Evolutionary conservation across 768 basidiomycete species (phyloP).

Genomic region (Crucibulum laeve): DNA sequence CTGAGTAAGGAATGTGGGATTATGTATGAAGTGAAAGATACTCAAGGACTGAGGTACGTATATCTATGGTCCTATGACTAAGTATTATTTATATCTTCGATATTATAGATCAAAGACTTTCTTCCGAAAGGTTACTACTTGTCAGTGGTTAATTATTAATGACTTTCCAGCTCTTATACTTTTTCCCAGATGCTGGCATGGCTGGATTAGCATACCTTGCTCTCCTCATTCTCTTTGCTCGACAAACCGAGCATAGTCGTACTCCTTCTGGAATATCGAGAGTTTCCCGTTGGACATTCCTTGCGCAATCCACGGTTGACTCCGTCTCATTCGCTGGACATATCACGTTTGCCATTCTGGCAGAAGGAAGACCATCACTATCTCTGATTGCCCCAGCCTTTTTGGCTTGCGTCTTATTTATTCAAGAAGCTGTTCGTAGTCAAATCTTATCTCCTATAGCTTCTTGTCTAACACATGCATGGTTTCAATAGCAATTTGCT

Average conservation of each 20-base stretch:
- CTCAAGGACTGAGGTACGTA: conserved; percentile 64
- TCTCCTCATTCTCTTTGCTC: conserved; percentile 63
- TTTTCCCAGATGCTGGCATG: conserved; percentile 61
- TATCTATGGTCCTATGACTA: background rate
- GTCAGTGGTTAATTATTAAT: conserved; percentile 23
- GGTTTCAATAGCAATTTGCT: conserved; percentile 68
- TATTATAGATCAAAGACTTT: conserved; percentile 62
- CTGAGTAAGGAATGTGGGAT: conserved; percentile 81
- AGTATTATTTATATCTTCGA: conserved; percentile 1
- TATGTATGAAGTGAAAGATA: conserved; percentile 59
- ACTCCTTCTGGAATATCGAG: conserved; percentile 77
- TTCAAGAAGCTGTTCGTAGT: conserved; percentile 75
- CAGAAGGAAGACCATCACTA: conserved; percentile 77
- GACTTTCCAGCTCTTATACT: conserved; percentile 5
- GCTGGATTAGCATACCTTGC: conserved; percentile 63
- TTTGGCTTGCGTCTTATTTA: conserved; percentile 71
- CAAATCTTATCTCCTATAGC: background rate
- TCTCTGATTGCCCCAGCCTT: conserved; percentile 84
- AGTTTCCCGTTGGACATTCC: conserved; percentile 80
- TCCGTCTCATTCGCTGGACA: conserved; percentile 85
- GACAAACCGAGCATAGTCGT: conserved; percentile 71
- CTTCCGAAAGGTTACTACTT: conserved; percentile 72
- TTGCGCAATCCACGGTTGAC: conserved; percentile 76
- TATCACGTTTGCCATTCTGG: conserved; percentile 82
- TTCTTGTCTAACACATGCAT: background rate